These are phyloP conservation scores for Hibiscus tridactylites DNA, from an alignment of 345 rosid species.

Conservation along the genomic window DNA sequence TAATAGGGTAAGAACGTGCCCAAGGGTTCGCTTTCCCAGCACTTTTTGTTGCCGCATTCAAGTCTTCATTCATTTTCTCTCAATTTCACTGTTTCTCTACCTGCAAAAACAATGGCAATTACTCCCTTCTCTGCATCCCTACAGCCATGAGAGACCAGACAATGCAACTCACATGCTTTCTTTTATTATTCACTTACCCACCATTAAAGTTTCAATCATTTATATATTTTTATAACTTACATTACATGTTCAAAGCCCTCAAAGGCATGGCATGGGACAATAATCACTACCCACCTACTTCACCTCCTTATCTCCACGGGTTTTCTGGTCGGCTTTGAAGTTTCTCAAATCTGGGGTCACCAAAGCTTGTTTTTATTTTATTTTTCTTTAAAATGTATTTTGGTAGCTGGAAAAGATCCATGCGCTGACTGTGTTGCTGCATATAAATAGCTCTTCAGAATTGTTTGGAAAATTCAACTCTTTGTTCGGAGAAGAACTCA, in stretches of 20 bases:
- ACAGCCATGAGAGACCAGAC: conserved; percentile 11
- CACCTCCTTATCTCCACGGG: conserved; percentile 22
- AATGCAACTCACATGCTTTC: conserved; percentile 22
- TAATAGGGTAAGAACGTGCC: conserved; percentile 11
- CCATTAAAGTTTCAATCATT: background rate
- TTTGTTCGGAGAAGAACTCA: background rate
- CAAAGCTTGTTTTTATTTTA: conserved; percentile 5
- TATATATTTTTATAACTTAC: background rate
- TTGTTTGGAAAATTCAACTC: background rate
- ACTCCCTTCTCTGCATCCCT: conserved; percentile 10
- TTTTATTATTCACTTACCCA: conserved; percentile 29
- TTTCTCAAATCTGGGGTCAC: conserved; percentile 20
- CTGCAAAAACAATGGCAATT: conserved; percentile 3
- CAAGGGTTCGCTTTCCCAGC: conserved; percentile 20
- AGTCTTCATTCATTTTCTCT: conserved; percentile 14
- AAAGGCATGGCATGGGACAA: conserved; percentile 14
- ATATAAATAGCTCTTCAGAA: background rate
- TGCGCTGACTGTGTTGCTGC: conserved; percentile 13
- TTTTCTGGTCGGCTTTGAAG: conserved; percentile 18
- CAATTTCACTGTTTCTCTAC: background rate
- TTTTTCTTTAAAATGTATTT: background rate
- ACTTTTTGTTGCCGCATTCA: conserved; percentile 15
- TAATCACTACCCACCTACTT: background rate
- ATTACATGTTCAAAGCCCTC: background rate
- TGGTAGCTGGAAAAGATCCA: background rate